Evolutionary conservation across 2,329 filamentous ascomycete species (phyloP), one percentile per base, ranked within the genome.

Genomic region (Colletotrichum tropicale): DNA sequence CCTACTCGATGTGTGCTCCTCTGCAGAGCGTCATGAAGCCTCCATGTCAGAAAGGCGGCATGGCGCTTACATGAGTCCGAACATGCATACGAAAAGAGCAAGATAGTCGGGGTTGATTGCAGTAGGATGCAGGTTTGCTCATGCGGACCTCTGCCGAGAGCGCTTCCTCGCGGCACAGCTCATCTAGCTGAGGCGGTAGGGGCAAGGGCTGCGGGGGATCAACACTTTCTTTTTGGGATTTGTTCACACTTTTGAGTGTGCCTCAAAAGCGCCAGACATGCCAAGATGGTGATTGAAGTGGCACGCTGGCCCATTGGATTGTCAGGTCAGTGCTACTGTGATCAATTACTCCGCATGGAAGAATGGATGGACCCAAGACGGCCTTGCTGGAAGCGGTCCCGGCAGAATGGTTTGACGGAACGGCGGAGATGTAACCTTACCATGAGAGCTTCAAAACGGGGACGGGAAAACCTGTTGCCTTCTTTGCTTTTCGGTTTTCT

Each of bases 131-230:
- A 60, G 67, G 26, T 8, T 7, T 52, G n/a, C 67, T 62, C 67
- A 61, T 69, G 66, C 55, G 66, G 2, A 43, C 55, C 16, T 34
- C n/a, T 66, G 62, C 62, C 62, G 62, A 43, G 62, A 24, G 30
- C 34, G 56, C 56, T 36, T 58, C 32, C 5, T 60, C 15, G 32
- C 32, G 34, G 67, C 55, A 18, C 67, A 61, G 67, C 67, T 70
- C 56, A 34, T 70, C n/a, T 32, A 62, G 28, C 56, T 62, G 67
- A 70, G n/a, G 56, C 67, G 16, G 26, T n/a, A 24, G 7, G 21
- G 30, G 16, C n/a, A 28, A 58, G 9, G 21, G 24, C 12, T 26
- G 21, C 8, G 21, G 16, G 24, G 24, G 9, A 30, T 30, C 24
- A 58, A 18, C 55, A 1, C 8, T 30, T 30, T 30, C 26, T 58